Conservation (phyloP, 805 yeast genomes). For the Candida pseudofarinosa region DNA sequence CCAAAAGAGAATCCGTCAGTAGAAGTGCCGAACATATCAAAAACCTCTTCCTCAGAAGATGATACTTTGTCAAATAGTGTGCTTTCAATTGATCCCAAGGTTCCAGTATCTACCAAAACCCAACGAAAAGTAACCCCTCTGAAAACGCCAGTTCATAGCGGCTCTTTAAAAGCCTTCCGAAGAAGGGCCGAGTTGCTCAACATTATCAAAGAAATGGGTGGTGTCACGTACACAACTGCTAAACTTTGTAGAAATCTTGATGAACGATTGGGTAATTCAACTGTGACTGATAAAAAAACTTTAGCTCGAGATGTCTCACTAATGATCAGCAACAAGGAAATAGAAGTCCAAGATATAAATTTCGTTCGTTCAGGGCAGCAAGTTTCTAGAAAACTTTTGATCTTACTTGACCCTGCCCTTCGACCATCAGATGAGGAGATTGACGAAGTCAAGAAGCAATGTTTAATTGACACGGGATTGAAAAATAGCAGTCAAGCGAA, state of each 20-base stretch:
- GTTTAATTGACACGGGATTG: constrained; percentile 23
- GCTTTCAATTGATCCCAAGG: neutral
- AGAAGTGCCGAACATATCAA: neutral
- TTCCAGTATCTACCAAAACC: neutral
- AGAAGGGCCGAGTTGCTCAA: constrained; percentile 27
- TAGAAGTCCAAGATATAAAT: constrained; percentile 21
- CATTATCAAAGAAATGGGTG: constrained; percentile 33
- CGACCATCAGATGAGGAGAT: constrained; percentile 27
- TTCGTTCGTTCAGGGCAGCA: constrained; percentile 24
- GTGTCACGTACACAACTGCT: constrained; percentile 33
- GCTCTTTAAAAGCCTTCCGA: constrained; percentile 25
- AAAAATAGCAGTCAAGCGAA: constrained; percentile 9
- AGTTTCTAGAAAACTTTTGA: constrained; percentile 27
- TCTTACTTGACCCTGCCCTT: constrained; percentile 22
- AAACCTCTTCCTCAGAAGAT: neutral
- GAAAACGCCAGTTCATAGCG: constrained; percentile 6
- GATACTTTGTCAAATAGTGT: neutral
- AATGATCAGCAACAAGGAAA: constrained; percentile 17
- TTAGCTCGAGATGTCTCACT: constrained; percentile 33
- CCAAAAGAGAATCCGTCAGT: neutral
- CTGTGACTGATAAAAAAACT: constrained; percentile 36
- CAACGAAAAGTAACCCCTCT: neutral
- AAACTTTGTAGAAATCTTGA: constrained; percentile 31
- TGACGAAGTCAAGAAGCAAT: constrained; percentile 20
- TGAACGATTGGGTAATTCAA: constrained; percentile 19